phyloP scores from a whole-genome alignment of 1,284 basidiomycete genomes.

The Phaffia rhodozyma region DNA sequence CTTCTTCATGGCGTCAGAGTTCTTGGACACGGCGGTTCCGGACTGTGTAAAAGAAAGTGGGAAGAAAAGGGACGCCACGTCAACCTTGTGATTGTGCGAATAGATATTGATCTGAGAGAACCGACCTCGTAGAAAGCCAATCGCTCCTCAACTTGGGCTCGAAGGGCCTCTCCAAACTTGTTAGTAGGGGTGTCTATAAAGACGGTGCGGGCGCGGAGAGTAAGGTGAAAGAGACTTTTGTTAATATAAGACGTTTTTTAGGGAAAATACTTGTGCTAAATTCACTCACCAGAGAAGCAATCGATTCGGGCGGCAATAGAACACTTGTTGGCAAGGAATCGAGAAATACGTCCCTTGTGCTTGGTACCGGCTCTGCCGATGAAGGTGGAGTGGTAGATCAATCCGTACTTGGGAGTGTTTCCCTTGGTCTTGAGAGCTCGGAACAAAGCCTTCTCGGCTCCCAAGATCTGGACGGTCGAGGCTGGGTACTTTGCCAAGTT shows the following conservation, averaged over 20 bases:
- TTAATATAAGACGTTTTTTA: too few species aligned
- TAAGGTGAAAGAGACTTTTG: too few species aligned
- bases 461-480: slow-evolving; percentile 94
- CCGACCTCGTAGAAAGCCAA: slow-evolving; percentile 75
- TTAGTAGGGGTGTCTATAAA: slow-evolving; percentile 64
- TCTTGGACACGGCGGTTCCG: slow-evolving; percentile 69
- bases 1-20: slow-evolving; percentile 76
- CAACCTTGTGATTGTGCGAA: background rate
- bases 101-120: background rate
- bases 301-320: slow-evolving; percentile 97
- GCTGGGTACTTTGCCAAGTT: slow-evolving; percentile 98
- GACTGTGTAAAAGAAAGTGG: slow-evolving; percentile 34
- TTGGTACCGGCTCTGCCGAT: slow-evolving; percentile 91
- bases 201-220: background rate
- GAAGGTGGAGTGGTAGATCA: slow-evolving; percentile 87
- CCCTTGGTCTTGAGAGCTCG: slow-evolving; percentile 96
- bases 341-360: slow-evolving; percentile 94
- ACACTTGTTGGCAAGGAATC: slow-evolving; percentile 98
- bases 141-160: slow-evolving; percentile 90
- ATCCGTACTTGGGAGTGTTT: slow-evolving; percentile 96
- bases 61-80: background rate
- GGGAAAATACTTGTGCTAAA: too few species aligned
- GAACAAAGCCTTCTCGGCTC: slow-evolving; percentile 97
- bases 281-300: slow-evolving; percentile 73
- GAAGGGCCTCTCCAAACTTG: slow-evolving; percentile 90